A percentile compares a stretch with the other conserved stretches of the same genome.
phyloP scores from a whole-genome alignment of 371 early-diverging fungal genomes.

The Mucor indicus region DNA sequence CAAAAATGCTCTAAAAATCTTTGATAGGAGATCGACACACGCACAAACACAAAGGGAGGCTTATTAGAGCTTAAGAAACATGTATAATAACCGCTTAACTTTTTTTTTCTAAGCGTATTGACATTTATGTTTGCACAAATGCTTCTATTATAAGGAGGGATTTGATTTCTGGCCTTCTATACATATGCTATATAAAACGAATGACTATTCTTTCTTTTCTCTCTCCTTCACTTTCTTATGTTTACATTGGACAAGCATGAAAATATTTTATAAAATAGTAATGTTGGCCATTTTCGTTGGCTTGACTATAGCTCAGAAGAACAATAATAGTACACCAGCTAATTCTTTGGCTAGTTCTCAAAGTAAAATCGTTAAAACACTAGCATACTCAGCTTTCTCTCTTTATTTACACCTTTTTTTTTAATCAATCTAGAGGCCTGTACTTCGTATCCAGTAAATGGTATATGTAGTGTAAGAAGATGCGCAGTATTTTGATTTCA shows the following conservation, averaged over 20 bases:
- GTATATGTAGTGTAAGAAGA: constrained; percentile 19
- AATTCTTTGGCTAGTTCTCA: background rate
- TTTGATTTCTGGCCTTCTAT: background rate
- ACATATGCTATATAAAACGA: background rate
- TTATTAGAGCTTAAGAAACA: too few species aligned
- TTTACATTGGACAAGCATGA: background rate
- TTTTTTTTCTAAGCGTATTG: too few species aligned
- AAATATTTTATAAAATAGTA: background rate
- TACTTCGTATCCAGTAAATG: constrained; percentile 13
- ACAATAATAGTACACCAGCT: background rate
- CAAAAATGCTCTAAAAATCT: too few species aligned
- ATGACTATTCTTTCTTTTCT: too few species aligned
- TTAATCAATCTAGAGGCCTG: constrained; percentile 1
- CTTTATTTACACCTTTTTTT: background rate
- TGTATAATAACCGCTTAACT: too few species aligned
- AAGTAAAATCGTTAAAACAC: background rate
- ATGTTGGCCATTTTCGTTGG: constrained; percentile 1
- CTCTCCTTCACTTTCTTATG: too few species aligned
- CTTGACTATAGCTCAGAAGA: constrained; percentile 6
- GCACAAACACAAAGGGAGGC: too few species aligned
- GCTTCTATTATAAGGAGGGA: too few species aligned
- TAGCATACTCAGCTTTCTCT: background rate
- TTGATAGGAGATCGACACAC: too few species aligned
- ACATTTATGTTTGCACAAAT: too few species aligned
- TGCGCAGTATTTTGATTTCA: too few species aligned